Percentiles rank a stretch among this genome's conserved stretches.
phyloP scores from a whole-genome alignment of 306 rosid species.

The Rubus idaeus region DNA sequence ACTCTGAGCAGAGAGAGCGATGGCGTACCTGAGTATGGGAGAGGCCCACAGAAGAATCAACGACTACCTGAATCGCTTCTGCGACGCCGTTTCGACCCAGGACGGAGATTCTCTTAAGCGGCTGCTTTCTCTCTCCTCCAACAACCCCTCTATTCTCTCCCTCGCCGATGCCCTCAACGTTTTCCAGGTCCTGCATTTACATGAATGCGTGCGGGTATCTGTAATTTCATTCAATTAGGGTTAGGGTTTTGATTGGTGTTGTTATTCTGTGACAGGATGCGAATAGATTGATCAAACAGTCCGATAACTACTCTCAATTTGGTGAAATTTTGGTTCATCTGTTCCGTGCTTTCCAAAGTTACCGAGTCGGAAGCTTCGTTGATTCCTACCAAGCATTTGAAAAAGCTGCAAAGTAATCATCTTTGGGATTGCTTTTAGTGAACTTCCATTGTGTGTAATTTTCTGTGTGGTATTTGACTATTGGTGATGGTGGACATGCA shows the following conservation, averaged over 20 bases:
- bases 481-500: constrained; percentile 37
- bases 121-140: constrained; percentile 75
- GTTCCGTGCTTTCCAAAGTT: constrained; percentile 73
- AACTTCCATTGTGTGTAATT: neutral
- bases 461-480: neutral
- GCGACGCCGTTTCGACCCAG: constrained; percentile 68
- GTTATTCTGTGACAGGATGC: constrained; percentile 40
- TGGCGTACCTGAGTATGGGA: constrained; percentile 93
- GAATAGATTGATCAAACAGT: constrained; percentile 66
- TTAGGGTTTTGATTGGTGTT: constrained; percentile 1
- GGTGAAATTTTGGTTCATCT: constrained; percentile 59
- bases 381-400: constrained; percentile 82
- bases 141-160: constrained; percentile 51
- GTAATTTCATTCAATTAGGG: neutral
- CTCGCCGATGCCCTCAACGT: constrained; percentile 75
- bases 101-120: constrained; percentile 66
- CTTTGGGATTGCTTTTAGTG: neutral
- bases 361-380: constrained; percentile 47
- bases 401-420: constrained; percentile 68
- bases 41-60: constrained; percentile 85
- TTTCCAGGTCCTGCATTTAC: constrained; percentile 42
- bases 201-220: neutral
- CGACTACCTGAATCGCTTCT: constrained; percentile 71
- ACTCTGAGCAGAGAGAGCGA: constrained; percentile 14
- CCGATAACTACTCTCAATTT: constrained; percentile 58